Evolutionary conservation across 2,329 filamentous ascomycete species (phyloP).

Genomic region (Colletotrichum musicola): DNA sequence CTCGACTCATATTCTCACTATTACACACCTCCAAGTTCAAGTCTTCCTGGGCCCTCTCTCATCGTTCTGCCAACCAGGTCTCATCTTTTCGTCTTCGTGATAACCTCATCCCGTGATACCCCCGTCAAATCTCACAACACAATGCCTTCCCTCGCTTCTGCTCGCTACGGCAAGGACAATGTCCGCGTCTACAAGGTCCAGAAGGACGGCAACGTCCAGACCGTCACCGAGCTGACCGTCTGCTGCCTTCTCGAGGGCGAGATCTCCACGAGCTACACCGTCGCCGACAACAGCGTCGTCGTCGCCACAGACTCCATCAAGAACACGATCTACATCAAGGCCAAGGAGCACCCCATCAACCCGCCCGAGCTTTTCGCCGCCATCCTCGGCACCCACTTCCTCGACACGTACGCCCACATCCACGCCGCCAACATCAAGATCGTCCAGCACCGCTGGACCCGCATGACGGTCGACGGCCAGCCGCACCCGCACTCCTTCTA

Average conservation of each 20-base stretch:
- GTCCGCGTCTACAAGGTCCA: slow-evolving; percentile 97
- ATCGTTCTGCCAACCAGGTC: neutral
- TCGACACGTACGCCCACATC: slow-evolving; percentile 90
- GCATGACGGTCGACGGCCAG: slow-evolving; percentile 87
- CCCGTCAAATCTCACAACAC: slow-evolving; percentile 6
- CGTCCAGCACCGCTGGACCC: slow-evolving; percentile 89
- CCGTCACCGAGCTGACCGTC: slow-evolving; percentile 94
- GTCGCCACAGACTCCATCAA: slow-evolving; percentile 99
- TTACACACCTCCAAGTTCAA: neutral
- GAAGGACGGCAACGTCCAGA: slow-evolving; percentile 82
- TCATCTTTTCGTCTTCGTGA: slow-evolving; percentile 17
- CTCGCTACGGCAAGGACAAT: slow-evolving; percentile 95
- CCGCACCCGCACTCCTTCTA: slow-evolving; percentile 96
- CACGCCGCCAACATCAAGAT: slow-evolving; percentile 85
- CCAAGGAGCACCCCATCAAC: slow-evolving; percentile 91
- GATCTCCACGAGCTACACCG: slow-evolving; percentile 90
- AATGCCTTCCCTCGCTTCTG: slow-evolving; percentile 70
- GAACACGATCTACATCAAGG: slow-evolving; percentile 95
- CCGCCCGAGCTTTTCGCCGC: slow-evolving; percentile 93
- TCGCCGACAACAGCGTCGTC: slow-evolving; percentile 93
- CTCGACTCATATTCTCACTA: neutral
- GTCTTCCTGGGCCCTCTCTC: neutral
- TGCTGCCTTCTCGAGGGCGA: slow-evolving; percentile 92
- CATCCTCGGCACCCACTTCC: slow-evolving; percentile 88
- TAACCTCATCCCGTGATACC: slow-evolving; percentile 12